Evolutionary conservation across 805 yeast genomes (phyloP).

Genomic region (Lachancea dasiensis): DNA sequence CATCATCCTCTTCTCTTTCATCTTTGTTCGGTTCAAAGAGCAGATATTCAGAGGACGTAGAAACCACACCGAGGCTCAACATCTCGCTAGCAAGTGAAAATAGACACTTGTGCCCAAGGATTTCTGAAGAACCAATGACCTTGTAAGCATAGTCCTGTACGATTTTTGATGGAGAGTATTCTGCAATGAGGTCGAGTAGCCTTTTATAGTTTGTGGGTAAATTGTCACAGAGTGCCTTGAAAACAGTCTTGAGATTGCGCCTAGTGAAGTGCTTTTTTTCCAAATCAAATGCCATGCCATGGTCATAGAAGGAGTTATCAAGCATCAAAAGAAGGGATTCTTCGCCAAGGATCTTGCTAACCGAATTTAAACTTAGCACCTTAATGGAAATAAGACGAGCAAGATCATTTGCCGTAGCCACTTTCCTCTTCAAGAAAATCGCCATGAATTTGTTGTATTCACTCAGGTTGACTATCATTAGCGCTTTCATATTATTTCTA

Average conservation of each 20-base stretch:
- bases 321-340: constrained; percentile 15
- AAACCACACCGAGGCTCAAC: constrained; percentile 17
- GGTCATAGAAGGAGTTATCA: constrained; percentile 4
- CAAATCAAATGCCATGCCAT: constrained; percentile 18
- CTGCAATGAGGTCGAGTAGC: constrained; percentile 18
- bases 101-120: constrained; percentile 8
- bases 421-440: constrained; percentile 28
- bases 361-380: constrained; percentile 25
- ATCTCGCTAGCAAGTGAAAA: constrained; percentile 16
- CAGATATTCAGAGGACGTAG: too few species aligned
- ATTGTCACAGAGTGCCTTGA: constrained; percentile 14
- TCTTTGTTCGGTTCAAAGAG: neutral
- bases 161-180: constrained; percentile 19
- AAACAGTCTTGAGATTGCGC: constrained; percentile 17
- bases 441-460: constrained; percentile 32
- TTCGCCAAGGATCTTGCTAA: constrained; percentile 21
- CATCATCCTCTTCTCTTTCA: neutral
- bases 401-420: constrained; percentile 19
- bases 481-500: constrained; percentile 19
- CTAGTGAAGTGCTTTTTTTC: constrained; percentile 22
- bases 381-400: constrained; percentile 22
- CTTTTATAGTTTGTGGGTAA: constrained; percentile 9
- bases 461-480: constrained; percentile 18
- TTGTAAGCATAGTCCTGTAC: constrained; percentile 11
- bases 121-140: constrained; percentile 13